Evolutionary conservation across 176 grass and related monocot genomes (phyloP), one percentile per base, ranked within the genome.

Genomic region (Zoysia japonica): DNA sequence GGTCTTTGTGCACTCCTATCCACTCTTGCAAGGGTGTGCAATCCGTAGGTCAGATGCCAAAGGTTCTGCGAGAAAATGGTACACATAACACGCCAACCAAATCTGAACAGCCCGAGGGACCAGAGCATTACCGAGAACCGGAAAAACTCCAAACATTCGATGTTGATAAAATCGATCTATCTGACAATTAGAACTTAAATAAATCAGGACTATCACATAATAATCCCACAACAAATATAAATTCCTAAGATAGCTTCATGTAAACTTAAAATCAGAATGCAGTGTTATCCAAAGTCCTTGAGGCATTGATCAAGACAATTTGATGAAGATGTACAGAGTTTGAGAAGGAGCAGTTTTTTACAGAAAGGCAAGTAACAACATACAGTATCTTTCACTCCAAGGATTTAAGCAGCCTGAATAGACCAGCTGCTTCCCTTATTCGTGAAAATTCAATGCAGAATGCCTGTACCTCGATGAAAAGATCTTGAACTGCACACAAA

Each of bases 401-500:
- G 17, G 96, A 91, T 71, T 99, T 99, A 37, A 99, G 92, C 75
- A 99, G 82, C 61, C 96, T 86, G 79, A 99, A 99, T 79, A 99
- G 84, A 39, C 96, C 96, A 40, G 96, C 96, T 41, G 96, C 96
- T 84, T 99, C 96, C 83, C 96, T 95, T 87, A 99, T 99, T 35
- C 96, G 85, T 47, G 96, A 99, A 82, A 99, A 99, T 79, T 99
- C 96, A 35, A 99, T 99, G 89, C 96, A 99, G 82, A 99, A 99
- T 7, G 96, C 96, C 47, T 99, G 96, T 78, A 99, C 96, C 82
- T 99, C 96, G 1, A 99, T 95, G 88, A 99, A 99, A 15, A 99
- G 90, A 88, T 99, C 96, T 89, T 93, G 92, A 84, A 99, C 96
- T 99, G 85, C 89, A 78, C 64, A 60, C 68, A 72, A 79, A 59